phyloP scores from a whole-genome alignment of 2,329 filamentous ascomycete genomes.

The Pyrenophora seminiperda region DNA sequence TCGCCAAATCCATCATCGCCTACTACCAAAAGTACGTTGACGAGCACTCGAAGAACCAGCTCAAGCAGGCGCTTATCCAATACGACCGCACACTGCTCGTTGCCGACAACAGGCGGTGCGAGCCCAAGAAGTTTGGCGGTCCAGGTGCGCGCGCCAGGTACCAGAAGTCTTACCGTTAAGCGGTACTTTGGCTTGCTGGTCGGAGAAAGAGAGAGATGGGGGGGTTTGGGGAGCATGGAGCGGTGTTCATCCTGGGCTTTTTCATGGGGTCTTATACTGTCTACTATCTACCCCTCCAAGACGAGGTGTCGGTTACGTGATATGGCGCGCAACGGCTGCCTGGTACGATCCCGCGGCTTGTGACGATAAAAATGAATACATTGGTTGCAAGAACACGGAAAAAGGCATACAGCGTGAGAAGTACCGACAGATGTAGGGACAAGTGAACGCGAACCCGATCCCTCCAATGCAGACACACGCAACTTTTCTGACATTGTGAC shows the following conservation, averaged over 20 bases:
- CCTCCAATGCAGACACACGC: neutral
- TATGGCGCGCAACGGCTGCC: slow-evolving; percentile 34
- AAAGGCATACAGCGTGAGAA: slow-evolving; percentile 1
- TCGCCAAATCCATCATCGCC: slow-evolving; percentile 93
- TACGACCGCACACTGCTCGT: slow-evolving; percentile 98
- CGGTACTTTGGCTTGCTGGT: slow-evolving; percentile 18
- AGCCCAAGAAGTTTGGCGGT: slow-evolving; percentile 98
- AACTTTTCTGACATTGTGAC: neutral
- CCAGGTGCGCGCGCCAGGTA: slow-evolving; percentile 92
- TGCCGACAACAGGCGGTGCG: slow-evolving; percentile 97
- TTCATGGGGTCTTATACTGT: slow-evolving; percentile 38
- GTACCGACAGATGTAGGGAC: neutral
- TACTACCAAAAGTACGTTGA: slow-evolving; percentile 99
- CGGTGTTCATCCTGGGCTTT: slow-evolving; percentile 48
- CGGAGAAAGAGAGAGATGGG: slow-evolving; percentile 12
- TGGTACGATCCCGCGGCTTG: slow-evolving; percentile 40
- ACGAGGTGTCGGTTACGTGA: slow-evolving; percentile 35
- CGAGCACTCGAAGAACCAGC: slow-evolving; percentile 99
- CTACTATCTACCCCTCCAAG: slow-evolving; percentile 26
- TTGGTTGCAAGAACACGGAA: slow-evolving; percentile 42
- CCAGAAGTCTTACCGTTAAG: slow-evolving; percentile 99
- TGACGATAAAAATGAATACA: slow-evolving; percentile 51
- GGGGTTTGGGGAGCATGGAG: slow-evolving; percentile 39
- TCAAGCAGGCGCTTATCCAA: slow-evolving; percentile 94
- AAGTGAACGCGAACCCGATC: slow-evolving; percentile 8